Evolutionary conservation across 2,329 filamentous ascomycete species (phyloP), one percentile per base, ranked within the genome.

Genomic region (Colletotrichum magnum): DNA sequence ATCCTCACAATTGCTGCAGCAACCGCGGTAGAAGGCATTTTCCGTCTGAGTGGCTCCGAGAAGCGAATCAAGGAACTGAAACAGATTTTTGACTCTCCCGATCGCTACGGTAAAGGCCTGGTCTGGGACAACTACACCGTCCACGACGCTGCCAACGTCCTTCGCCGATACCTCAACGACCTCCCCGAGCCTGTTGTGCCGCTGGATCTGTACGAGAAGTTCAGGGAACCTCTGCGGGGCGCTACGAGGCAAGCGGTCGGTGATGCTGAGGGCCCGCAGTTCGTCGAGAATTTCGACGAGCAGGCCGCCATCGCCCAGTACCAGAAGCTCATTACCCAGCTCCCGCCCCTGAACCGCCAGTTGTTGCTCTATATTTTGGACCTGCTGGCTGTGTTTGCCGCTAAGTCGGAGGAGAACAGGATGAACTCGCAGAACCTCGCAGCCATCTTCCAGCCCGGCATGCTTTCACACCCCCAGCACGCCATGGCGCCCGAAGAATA

Each of bases 71-170:
- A 98, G 80, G 96, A 98, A 79, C 88, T 99, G 36, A 95, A 97
- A 80, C 90, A 88, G 32, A 89, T 94, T 3, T 99, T 99, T 81
- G 94, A 98, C 81, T 97, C 95, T 0, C 96, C 96, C 48, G 94
- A 97, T 76, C 89, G 95, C 75, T 99, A 97, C 79, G 96, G 96
- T 63, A 99, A 99, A 82, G 96, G 96, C 16, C 87, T 99, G 28
- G 93, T 97, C 75, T 99, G 96, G 96, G 93, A 94, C 54, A 96
- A 96, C 54, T 99, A 97, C 79, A 99, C 96, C 0, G 96, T 99
- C 50, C 96, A 99, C 81, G 96, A 99, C 86, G 96, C 96, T 28
- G 95, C 96, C 75, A 99, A 98, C 77, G 95, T 99, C 70, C 88
- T 99, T 52, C 92, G 96, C 71, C 90, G 96, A 74, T 99, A 99